Conservation (phyloP, 2,329 filamentous ascomycete genomes). For the Byssoonygena ceratinophila region DNA sequence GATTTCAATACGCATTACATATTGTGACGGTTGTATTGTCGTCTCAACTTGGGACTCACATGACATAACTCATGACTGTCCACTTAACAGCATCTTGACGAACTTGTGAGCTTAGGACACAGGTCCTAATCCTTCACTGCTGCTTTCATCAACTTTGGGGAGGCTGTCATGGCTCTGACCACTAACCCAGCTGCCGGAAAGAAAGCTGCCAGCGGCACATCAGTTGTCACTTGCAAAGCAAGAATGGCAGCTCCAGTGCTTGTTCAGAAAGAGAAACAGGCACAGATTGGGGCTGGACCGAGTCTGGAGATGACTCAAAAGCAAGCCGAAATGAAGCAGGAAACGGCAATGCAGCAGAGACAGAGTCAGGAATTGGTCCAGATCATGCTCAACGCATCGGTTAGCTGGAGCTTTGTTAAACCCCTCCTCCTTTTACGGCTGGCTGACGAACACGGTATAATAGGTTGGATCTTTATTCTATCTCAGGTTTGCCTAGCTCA, state of each 20-base stretch:
- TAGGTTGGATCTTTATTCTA: constrained; percentile 30
- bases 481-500: constrained; percentile 22
- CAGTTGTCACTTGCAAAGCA: neutral
- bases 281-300: neutral
- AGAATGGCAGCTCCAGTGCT: constrained; percentile 10
- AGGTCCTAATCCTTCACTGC: neutral
- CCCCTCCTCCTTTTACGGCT: constrained; percentile 1
- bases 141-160: neutral
- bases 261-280: constrained; percentile 12
- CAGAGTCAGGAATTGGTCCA: constrained; percentile 41
- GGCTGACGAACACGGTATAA: constrained; percentile 9
- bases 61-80: neutral
- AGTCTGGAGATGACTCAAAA: neutral
- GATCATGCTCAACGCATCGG: constrained; percentile 39
- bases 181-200: neutral
- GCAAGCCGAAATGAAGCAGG: neutral
- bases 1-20: neutral
- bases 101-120: neutral
- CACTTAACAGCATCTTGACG: neutral
- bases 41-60: neutral
- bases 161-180: neutral
- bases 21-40: constrained; percentile 1
- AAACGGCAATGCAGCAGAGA: constrained; percentile 26
- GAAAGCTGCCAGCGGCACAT: neutral
- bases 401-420: constrained; percentile 21